These are phyloP conservation scores for Amauroascus niger DNA, from an alignment of 2,329 filamentous ascomycete species.

Conservation along the genomic window DNA sequence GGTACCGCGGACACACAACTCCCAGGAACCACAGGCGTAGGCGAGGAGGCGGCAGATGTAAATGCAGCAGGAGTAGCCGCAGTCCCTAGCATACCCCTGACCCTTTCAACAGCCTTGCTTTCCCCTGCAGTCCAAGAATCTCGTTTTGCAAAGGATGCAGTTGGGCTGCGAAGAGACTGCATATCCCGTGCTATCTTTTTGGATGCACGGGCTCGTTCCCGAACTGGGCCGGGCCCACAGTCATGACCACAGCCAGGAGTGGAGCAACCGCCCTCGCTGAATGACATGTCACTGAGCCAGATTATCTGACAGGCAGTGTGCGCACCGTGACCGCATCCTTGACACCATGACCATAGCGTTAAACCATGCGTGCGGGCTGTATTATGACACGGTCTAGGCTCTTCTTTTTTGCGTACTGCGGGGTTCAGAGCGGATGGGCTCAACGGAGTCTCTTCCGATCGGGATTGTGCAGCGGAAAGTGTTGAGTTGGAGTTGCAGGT, in stretches of 20 bases:
- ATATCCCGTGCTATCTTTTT: conserved; percentile 24
- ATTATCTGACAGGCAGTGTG: conserved; percentile 49
- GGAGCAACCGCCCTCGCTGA: conserved; percentile 47
- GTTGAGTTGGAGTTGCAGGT: not conserved
- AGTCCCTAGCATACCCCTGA: conserved; percentile 35
- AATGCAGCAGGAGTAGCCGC: conserved; percentile 18
- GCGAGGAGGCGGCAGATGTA: conserved; percentile 13
- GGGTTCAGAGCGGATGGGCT: not conserved
- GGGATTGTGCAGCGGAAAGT: conserved; percentile 1
- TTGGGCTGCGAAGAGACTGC: conserved; percentile 27
- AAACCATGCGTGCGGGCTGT: conserved; percentile 26
- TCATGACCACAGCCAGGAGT: conserved; percentile 52
- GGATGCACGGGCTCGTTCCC: conserved; percentile 34
- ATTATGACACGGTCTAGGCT: conserved; percentile 5
- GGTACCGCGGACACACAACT: conserved; percentile 27
- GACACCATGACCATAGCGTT: conserved; percentile 48
- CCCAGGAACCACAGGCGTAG: conserved; percentile 18
- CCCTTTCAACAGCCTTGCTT: conserved; percentile 40
- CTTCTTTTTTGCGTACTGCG: not conserved
- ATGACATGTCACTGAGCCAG: conserved; percentile 45
- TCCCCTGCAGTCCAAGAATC: conserved; percentile 38
- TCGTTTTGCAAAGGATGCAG: conserved; percentile 32
- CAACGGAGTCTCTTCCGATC: not conserved
- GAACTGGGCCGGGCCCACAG: conserved; percentile 44
- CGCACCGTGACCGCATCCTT: conserved; percentile 52